Evolutionary conservation across 192 early-diverging fungal genomes (phyloP), one percentile per base, ranked within the genome.

Genomic region (Thamnidium elegans): DNA sequence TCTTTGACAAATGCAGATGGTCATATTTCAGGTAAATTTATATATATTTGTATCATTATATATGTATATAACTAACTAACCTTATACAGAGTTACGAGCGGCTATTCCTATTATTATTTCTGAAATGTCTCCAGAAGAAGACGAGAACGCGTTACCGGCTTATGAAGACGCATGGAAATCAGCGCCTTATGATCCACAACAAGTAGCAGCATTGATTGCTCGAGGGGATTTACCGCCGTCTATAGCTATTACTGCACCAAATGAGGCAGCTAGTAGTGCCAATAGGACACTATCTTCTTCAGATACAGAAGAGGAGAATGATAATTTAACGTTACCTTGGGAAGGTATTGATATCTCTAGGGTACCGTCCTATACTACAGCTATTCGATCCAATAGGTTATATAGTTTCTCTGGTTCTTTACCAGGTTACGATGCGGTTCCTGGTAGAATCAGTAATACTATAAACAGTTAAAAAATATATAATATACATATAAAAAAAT

Each of bases 321-420:
- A 39, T 19, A 10, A 47, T 30, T 32, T 48, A 13, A 23, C 54
- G 7, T 52, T 69, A 53, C 67, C 60, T 10, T 70, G 66, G 55
- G 20, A 68, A 14, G 62, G 65, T 17, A 52, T 68, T n/a, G 71
- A 73, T 60, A 50, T 73, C 1, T 68, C 66, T 15, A 66, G 71
- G 23, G 71, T 73, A 7, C 71, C 71, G 1, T 73, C 71, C 14
- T 73, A 73, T 45, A 67, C 66, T 7, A 73, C 71, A 20, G 71
- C 71, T 19, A 52, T 66, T 32, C 53, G 62, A n/a, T 55, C 62
- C 47, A 67, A 62, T 50, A 62, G 62, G 8, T 31, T 68, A 23
- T 56, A 66, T 51, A 67, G 65, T 42, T 67, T 63, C 50, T 56
- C 60, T 7, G 60, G 62, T 15, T 52, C 59, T 6, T 48, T 73